Evolutionary conservation across 78 protist species (phyloP), one percentile per base, ranked within the genome.

Genomic region (Ministeria vibrans): DNA sequence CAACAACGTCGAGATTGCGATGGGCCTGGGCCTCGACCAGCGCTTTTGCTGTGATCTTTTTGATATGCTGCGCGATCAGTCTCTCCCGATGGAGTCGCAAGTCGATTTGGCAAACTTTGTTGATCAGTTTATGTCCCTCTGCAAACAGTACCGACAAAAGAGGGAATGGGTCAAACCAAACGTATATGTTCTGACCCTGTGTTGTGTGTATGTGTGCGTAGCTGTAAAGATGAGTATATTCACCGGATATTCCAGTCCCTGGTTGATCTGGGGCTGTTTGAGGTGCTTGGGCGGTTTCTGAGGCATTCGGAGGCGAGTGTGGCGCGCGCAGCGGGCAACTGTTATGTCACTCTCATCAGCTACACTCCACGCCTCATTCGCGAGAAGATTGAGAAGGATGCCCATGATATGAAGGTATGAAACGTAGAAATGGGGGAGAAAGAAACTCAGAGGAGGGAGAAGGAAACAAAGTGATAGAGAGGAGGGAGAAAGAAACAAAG

Each of bases 1-100:
- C 77, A 92, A 91, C 78, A 83, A 92, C 66, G 78, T 83, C 30
- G 92, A 84, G 7, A 92, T 92, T 43, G 75, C 85, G 63, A 6
- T 30, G 36, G 80, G 64, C 44, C 53, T 91, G 41, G 81, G 73
- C 44, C 23, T 42, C 43, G 92, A 91, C 72, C 30, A 79, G 38
- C 38, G 44, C 45, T 79, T 80, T 75, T 73, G 86, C 72, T 30
- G 39, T 13, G 9, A 43, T 61, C 64, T 78, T 43, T 78, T 63
- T 63, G 49, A 4, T 7, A 55, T 6, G 49, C 32, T 46, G 43
- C n/a, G 36, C 36, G 43, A 4, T 25, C 41, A 5, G 28, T 7
- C 36, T 11, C 2, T 32, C 45, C 11, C 73, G 5, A 18, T 20
- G 9, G 41, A 5, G 28, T 36, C n/a, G 73, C 73, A 42, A 4